Base-by-base conservation (phyloP, 2,329 filamentous ascomycete genomes). In the Aspergillus versicolor region DNA sequence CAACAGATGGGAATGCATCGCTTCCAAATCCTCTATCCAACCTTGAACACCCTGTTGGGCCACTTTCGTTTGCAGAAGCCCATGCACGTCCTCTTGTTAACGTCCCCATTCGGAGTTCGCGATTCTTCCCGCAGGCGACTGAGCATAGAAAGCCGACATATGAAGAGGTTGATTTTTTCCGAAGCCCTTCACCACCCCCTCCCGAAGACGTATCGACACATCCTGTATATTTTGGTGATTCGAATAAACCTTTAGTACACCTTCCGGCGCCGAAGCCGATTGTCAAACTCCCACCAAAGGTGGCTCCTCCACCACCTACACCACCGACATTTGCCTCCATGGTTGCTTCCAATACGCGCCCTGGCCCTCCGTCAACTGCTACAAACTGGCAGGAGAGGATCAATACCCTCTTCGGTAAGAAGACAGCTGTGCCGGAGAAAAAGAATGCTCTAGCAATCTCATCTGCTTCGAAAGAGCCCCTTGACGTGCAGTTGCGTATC, bases 361-460 rank as follows among this genome's bases (percentile, higher is more conserved):
- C 73, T 7, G 71, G 76, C 49, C 76, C 79, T 45, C 68, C 79
- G 57, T 73, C 79, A 50, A 79, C 75, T 58, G 76, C 76, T 15
- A 78, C 79, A 49, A 75, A 75, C 7, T 93, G 92, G 92, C 91
- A 96, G 72, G 88, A 89, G 65, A 87, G 87, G 66, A 92, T 97
- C 72, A 92, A 96, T 72, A 87, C 83, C 45, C 82, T 96, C 44
- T 80, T 87, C 64, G 85, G 85, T n/a, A 92, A 89, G 69, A 81
- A 85, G 53, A 69, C 70, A 13, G 61, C 69, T n/a, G 61, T 70
- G 6, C 63, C 65, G 7, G 79, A 81, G 45, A 86, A 82, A 65
- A 80, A 82, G 57, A 79, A 70, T 68, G 76, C 78, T 54, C 69
- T 88, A 55, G 82, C 84, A 49, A 82, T 90, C 40, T 83, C 88